Evolutionary conservation across 2,329 filamentous ascomycete genomes (phyloP), one percentile per base, ranked within the genome.

Genomic region (Tolypocladium paradoxum): DNA sequence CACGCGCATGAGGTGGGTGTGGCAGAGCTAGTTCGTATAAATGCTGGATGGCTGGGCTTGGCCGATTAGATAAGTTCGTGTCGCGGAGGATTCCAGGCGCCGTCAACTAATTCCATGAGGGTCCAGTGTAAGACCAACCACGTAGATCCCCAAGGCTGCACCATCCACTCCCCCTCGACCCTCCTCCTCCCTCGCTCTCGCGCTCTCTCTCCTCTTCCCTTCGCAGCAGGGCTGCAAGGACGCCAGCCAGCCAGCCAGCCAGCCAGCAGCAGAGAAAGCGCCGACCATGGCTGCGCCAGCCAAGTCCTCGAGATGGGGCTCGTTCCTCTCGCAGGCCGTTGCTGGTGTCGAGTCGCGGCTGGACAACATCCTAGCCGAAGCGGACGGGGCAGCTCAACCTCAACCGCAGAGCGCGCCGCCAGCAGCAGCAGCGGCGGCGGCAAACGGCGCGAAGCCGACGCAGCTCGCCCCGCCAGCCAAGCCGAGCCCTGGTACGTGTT

Each of bases 341-440:
- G 90, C 91, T 52, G 91, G 91, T 56, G 87, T 99, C 54, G 93
- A 99, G 73, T 95, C 91, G 55, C 84, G 88, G 45, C 80, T 99
- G 55, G 93, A 99, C 68, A 91, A 82, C 49, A 95, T 99, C 54
- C 79, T 99, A 56, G 84, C 90, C 52, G 91, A 96, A 60, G 84
- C 88, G 53, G 83, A 85, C 45, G 80, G 14, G 29, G 43, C n/a
- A 16, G 35, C 27, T 9, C 51, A 16, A 54, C n/a, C 27, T 29
- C 51, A 6, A 27, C 33, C 33, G n/a, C 36, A 35, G 38, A 22
- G 27, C 40, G 11, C 38, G 51, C 38, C 27, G 45, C 35, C 22
- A n/a, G n/a, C 48, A 20, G 34, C 24, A 11, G 29, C 60, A 68
- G 34, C 64, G 68, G 36, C 63, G 68, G 33, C 68, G 52, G 43